Conservation (phyloP, 2,329 filamentous ascomycete species). For the Diaporthe ampelina region DNA sequence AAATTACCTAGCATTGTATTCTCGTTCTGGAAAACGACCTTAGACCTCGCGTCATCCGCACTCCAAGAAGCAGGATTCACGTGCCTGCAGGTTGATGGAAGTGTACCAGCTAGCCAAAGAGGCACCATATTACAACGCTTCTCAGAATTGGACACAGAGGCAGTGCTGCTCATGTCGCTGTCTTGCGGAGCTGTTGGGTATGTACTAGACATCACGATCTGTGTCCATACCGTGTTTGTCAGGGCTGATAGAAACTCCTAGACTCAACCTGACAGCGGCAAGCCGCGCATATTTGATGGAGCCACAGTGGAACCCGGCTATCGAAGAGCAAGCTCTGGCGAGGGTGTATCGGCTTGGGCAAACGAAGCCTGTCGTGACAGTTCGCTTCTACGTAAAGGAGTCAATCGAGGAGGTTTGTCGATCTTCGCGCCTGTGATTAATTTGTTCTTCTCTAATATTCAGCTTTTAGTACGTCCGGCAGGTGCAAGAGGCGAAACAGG, state of each 20-base stretch:
- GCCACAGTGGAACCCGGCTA: conserved; percentile 19
- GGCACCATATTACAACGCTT: background rate
- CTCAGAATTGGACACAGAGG: background rate
- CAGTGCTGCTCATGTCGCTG: background rate
- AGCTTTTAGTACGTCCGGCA: background rate
- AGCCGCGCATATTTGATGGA: conserved; percentile 23
- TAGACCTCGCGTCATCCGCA: conserved; percentile 21
- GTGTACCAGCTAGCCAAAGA: background rate
- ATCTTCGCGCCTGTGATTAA: background rate
- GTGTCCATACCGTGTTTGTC: background rate
- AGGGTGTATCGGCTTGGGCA: conserved; percentile 16
- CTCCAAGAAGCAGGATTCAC: background rate
- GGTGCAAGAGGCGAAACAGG: background rate
- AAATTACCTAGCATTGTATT: too few species aligned
- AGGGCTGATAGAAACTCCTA: background rate
- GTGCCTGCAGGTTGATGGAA: conserved; percentile 13
- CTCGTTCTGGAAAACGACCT: conserved; percentile 20
- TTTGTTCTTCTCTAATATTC: background rate
- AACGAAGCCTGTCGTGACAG: background rate
- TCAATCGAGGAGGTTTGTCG: conserved; percentile 5
- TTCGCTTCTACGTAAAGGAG: conserved; percentile 2
- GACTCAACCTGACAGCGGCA: conserved; percentile 10
- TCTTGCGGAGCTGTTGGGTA: conserved; percentile 22
- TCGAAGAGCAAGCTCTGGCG: conserved; percentile 22
- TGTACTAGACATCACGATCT: background rate